Percentiles rank a stretch among this genome's conserved stretches.
Evolutionary conservation across 129 eudicot species (phyloP).

Genomic region (Flaveria sonorensis): DNA sequence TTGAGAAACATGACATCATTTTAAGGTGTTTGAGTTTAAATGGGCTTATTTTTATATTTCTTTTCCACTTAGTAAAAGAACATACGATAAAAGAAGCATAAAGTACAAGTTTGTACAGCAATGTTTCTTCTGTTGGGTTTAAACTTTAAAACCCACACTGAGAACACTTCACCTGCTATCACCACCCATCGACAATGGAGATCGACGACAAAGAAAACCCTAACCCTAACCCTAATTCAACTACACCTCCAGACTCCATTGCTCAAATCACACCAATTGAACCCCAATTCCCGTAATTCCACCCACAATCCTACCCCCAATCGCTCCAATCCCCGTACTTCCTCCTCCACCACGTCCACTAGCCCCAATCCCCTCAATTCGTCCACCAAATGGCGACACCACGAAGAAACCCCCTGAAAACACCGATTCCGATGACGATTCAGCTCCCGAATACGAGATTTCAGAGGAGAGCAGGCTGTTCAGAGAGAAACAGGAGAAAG

Average conservation of each 20-base stretch:
- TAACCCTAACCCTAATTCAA: slow-evolving; percentile 44
- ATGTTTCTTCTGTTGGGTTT: too few relatives aligned
- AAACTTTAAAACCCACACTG: too few relatives aligned
- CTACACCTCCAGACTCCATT: slow-evolving; percentile 14
- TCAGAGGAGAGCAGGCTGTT: slow-evolving; percentile 82
- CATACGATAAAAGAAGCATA: too few relatives aligned
- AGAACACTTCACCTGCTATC: too few relatives aligned
- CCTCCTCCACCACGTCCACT: slow-evolving; percentile 17
- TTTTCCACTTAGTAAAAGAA: too few relatives aligned
- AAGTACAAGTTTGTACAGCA: too few relatives aligned
- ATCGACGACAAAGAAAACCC: slow-evolving; percentile 39
- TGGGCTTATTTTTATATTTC: too few relatives aligned
- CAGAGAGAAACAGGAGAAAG: slow-evolving; percentile 81
- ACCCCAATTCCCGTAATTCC: slow-evolving; percentile 27
- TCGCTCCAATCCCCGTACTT: slow-evolving; percentile 31
- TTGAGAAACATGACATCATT: too few relatives aligned
- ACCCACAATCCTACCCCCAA: slow-evolving; percentile 26
- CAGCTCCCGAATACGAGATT: slow-evolving; percentile 61
- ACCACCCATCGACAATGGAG: slow-evolving; percentile 25
- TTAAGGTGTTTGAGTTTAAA: too few relatives aligned
- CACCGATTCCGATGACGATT: slow-evolving; percentile 28
- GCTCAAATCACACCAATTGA: slow-evolving; percentile 20
- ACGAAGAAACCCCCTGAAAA: neutral
- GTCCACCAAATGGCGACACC: slow-evolving; percentile 33
- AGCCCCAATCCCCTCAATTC: slow-evolving; percentile 31